Evolutionary conservation across 1,284 basidiomycete genomes (phyloP), one percentile per base, ranked within the genome.

Genomic region (Dichomitus squalens): DNA sequence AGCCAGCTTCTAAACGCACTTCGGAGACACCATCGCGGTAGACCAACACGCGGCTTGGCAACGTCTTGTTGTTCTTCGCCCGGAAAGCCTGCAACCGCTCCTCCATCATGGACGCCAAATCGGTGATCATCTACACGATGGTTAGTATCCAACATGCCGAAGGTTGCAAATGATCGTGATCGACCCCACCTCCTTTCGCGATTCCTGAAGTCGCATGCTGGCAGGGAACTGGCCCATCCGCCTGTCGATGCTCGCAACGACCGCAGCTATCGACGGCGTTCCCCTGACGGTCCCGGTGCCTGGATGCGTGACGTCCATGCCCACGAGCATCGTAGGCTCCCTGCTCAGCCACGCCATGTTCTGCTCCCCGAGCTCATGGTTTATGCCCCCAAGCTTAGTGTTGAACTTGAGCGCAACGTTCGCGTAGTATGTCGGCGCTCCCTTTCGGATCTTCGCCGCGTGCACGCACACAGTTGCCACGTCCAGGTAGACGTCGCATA

Each of bases 281-380:
- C 84, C 86, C 59, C 75, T 79, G 60, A 81, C 79, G 59, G 86
- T 87, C 0, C 85, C 84, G 4, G 80, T 81, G 16, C 88, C 86
- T 21, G 90, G 88, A 72, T 93, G 92, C 0, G 90, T 92, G 14
- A 93, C 91, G 66, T 93, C 91, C 73, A 92, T 90, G 6, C 91
- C 91, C 29, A 93, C 82, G 31, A 93, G 70, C 86, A 93, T 93
- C 0, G 90, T 92, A 5, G 84, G 75, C 59, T 69, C 71, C 56
- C 76, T 64, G 58, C 73, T 77, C 36, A 92, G 73, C 85, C 84
- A 88, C 1, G 53, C 52, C 72, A 86, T 82, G 58, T 67, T 67
- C 47, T 55, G 64, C 9, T 70, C 64, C 58, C 87, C 86, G 38
- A 92, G 70, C 7, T 68, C 72, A 62, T 92, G 89, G 66, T 93